Evolutionary conservation across 345 rosid genomes (phyloP).

Genomic region (Euphorbia peplus): DNA sequence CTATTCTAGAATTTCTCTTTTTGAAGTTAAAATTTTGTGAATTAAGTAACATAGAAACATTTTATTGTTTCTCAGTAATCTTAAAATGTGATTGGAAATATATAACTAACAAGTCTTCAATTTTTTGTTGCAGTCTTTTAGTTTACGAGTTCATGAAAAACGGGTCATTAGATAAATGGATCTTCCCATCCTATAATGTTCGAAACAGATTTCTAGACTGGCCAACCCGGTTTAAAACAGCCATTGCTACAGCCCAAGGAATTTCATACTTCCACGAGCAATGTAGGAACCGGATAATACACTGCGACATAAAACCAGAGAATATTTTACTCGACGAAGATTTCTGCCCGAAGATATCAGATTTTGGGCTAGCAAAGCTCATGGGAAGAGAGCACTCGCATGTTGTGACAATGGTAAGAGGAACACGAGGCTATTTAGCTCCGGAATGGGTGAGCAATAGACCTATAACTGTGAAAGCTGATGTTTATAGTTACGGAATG

Average conservation of each 20-base stretch:
- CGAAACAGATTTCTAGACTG: constrained; percentile 22
- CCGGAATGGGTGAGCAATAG: constrained; percentile 35
- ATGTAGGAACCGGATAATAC: constrained; percentile 31
- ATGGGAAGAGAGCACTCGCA: constrained; percentile 38
- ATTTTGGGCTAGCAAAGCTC: constrained; percentile 31
- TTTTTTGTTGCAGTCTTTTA: constrained; percentile 18
- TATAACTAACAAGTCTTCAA: too few species aligned
- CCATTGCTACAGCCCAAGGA: constrained; percentile 32
- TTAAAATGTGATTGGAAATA: too few species aligned
- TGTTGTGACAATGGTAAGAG: constrained; percentile 34
- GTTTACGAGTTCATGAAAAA: constrained; percentile 34
- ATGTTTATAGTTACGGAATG: constrained; percentile 35
- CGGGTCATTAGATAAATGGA: constrained; percentile 34
- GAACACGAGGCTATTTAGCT: constrained; percentile 33
- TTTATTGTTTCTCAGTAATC: too few species aligned
- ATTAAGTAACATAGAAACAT: too few species aligned
- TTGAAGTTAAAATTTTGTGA: too few species aligned
- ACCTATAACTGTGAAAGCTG: constrained; percentile 34
- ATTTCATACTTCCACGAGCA: constrained; percentile 35
- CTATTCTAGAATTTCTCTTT: background rate
- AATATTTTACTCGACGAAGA: constrained; percentile 29
- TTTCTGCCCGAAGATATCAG: constrained; percentile 31
- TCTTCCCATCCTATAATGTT: constrained; percentile 18
- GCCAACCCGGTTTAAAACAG: constrained; percentile 30
- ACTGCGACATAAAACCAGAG: constrained; percentile 34